Evolutionary conservation across 106 monocot species (phyloP).

Genomic region (Dendrobium officinale): DNA sequence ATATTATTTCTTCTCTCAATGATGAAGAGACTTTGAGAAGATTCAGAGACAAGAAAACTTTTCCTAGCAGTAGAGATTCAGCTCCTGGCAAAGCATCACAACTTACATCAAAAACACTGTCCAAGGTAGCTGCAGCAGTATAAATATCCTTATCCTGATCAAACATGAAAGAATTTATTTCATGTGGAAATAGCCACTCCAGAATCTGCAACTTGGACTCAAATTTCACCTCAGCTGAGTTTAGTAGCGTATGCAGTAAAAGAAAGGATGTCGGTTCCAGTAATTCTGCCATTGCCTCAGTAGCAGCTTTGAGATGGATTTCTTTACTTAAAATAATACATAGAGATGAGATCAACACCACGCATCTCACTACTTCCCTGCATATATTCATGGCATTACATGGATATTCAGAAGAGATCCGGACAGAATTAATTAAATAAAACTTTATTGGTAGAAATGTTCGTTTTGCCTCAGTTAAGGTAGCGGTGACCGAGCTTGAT

Average conservation of each 20-base stretch:
- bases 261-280: slow-evolving; percentile 74
- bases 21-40: slow-evolving; percentile 54
- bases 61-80: slow-evolving; percentile 35
- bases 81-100: slow-evolving; percentile 20
- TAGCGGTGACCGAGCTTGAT: slow-evolving; percentile 12
- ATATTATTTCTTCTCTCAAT: slow-evolving; percentile 55
- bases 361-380: slow-evolving; percentile 43
- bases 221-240: slow-evolving; percentile 36
- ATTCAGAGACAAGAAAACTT: slow-evolving; percentile 59
- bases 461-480: slow-evolving; percentile 72
- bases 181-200: slow-evolving; percentile 49
- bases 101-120: slow-evolving; percentile 20
- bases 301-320: slow-evolving; percentile 49
- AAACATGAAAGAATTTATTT: slow-evolving; percentile 8
- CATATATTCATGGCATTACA: slow-evolving; percentile 41
- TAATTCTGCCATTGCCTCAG: slow-evolving; percentile 65
- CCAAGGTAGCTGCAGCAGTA: slow-evolving; percentile 14
- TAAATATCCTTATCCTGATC: slow-evolving; percentile 8
- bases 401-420: slow-evolving; percentile 82
- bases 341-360: slow-evolving; percentile 52
- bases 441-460: slow-evolving; percentile 86
- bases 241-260: slow-evolving; percentile 59
- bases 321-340: slow-evolving; percentile 51
- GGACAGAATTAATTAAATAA: slow-evolving; percentile 84
- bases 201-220: slow-evolving; percentile 47